Conservation (phyloP, 305 asterid genomes). For the Fraxinus greggii region DNA sequence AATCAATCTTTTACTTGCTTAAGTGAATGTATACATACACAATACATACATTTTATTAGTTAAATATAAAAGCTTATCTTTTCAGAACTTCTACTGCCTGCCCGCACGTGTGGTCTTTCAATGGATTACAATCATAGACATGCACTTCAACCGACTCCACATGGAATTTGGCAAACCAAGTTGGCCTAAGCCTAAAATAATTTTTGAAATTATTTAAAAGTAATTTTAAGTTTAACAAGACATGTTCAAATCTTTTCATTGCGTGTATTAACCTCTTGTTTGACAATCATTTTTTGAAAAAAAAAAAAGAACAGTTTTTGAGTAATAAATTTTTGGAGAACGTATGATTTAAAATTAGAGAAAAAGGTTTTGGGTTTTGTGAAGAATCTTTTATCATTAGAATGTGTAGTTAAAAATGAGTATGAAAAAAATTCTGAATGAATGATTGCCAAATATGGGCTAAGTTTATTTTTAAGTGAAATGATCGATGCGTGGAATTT, state of each 20-base stretch:
- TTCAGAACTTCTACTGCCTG: not conserved
- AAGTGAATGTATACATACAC: not conserved
- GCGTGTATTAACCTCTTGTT: not conserved
- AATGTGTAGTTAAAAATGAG: too few species aligned
- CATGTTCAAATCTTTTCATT: not conserved
- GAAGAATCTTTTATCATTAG: too few species aligned
- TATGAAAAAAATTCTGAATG: too few species aligned
- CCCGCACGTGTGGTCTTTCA: not conserved
- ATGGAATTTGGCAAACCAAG: not conserved
- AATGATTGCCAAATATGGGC: too few species aligned
- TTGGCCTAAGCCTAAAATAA: not conserved
- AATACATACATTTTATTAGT: not conserved
- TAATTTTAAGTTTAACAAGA: not conserved
- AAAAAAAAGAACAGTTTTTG: too few species aligned
- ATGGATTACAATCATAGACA: not conserved
- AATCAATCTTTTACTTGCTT: constrained; percentile 6
- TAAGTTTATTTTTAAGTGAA: too few species aligned
- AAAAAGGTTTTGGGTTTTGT: too few species aligned
- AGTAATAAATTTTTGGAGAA: not conserved
- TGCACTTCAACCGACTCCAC: not conserved
- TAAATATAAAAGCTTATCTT: not conserved
- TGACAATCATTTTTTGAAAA: too few species aligned
- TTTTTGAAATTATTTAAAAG: not conserved
- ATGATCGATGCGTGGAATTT: too few species aligned
- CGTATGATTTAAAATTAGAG: too few species aligned